Evolutionary conservation across 2,329 filamentous ascomycete genomes (phyloP).

Genomic region (Trichoderma asperellum): DNA sequence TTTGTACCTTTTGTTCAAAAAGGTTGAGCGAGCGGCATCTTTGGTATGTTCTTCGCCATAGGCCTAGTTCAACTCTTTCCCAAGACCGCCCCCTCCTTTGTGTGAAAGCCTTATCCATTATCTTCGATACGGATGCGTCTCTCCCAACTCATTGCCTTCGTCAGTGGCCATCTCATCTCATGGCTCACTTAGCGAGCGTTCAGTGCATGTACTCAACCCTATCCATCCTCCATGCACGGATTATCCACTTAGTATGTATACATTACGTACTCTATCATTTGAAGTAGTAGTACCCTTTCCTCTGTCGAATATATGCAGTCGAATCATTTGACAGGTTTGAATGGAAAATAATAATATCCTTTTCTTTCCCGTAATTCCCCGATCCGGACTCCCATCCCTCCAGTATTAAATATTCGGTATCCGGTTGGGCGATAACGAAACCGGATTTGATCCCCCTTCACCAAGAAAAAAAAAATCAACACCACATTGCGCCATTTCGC

Average conservation of each 20-base stretch:
- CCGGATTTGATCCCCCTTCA: conserved; percentile 35
- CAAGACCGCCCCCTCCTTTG: conserved; percentile 9
- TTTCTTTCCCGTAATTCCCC: conserved; percentile 25
- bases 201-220: conserved; percentile 36
- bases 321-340: conserved; percentile 29
- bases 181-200: conserved; percentile 42
- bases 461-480: conserved; percentile 34
- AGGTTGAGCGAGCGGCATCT: conserved; percentile 47
- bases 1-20: conserved; percentile 34
- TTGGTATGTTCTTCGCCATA: conserved; percentile 43
- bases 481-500: conserved; percentile 45
- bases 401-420: conserved; percentile 34
- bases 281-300: conserved; percentile 31
- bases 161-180: conserved; percentile 32
- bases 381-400: conserved; percentile 34
- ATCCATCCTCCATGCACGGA: conserved; percentile 41
- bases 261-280: conserved; percentile 47
- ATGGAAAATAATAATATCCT: conserved; percentile 26
- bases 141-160: neutral
- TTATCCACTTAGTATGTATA: conserved; percentile 45
- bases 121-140: neutral
- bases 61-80: conserved; percentile 31
- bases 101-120: conserved; percentile 3
- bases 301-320: conserved; percentile 39
- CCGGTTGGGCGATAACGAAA: conserved; percentile 37